Evolutionary conservation across 345 rosid genomes (phyloP).

Genomic region (Trapa bicornis): DNA sequence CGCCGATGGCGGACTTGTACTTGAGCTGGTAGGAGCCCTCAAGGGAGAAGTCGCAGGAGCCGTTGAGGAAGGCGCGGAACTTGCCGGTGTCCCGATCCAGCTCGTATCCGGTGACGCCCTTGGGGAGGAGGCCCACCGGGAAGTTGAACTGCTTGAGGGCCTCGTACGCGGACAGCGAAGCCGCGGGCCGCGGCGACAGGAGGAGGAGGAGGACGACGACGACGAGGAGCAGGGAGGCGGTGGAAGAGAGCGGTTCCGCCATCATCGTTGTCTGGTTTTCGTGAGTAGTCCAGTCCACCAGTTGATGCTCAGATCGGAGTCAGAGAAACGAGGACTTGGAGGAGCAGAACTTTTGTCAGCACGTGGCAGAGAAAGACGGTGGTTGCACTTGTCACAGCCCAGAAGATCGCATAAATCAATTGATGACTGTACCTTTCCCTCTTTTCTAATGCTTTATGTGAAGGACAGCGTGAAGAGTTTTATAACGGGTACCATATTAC

Average conservation of each 20-base stretch:
- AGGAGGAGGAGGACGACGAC: slow-evolving; percentile 14
- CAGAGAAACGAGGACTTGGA: too few species aligned
- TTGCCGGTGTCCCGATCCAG: slow-evolving; percentile 46
- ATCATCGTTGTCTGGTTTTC: too few species aligned
- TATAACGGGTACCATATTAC: too few species aligned
- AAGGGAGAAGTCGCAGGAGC: slow-evolving; percentile 71
- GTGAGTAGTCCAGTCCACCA: too few species aligned
- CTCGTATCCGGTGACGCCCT: slow-evolving; percentile 53
- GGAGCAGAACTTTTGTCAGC: too few species aligned
- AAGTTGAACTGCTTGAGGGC: slow-evolving; percentile 52
- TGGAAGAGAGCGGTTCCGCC: neutral
- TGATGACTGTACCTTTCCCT: too few species aligned
- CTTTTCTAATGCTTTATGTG: too few species aligned
- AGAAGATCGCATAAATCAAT: too few species aligned
- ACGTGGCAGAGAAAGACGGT: too few species aligned
- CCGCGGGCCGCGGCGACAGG: neutral
- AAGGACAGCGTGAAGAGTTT: too few species aligned
- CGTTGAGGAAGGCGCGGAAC: slow-evolving; percentile 47
- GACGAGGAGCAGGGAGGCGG: neutral
- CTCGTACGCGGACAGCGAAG: slow-evolving; percentile 41
- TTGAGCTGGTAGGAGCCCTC: slow-evolving; percentile 79
- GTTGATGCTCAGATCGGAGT: too few species aligned
- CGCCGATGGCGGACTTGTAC: slow-evolving; percentile 65
- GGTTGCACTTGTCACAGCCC: too few species aligned
- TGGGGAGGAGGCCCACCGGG: slow-evolving; percentile 73